These are phyloP conservation scores for Yamadazyma sp. DNA, from an alignment of 1,139 yeast genomes.

Conservation along the genomic window DNA sequence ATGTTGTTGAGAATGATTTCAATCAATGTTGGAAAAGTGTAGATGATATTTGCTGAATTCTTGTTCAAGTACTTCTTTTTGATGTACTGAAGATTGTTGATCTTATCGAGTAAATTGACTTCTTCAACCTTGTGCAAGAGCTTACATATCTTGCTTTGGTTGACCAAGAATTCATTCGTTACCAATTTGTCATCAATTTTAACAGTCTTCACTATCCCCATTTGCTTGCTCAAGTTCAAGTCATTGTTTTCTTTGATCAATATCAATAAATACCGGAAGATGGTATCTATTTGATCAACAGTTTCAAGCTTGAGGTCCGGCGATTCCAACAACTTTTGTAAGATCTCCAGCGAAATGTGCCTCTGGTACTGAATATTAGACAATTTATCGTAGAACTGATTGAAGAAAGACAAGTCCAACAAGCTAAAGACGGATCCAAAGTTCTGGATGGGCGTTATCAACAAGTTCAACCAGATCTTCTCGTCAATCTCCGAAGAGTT, in stretches of 20 bases:
- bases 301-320: constrained; percentile 9
- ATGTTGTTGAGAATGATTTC: constrained; percentile 59
- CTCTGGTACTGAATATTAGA: constrained; percentile 34
- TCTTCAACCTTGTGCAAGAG: constrained; percentile 59
- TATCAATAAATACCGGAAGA: constrained; percentile 43
- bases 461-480: constrained; percentile 52
- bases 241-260: constrained; percentile 34
- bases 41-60: constrained; percentile 54
- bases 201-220: constrained; percentile 38
- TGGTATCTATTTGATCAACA: constrained; percentile 41
- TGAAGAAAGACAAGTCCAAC: constrained; percentile 38
- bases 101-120: constrained; percentile 45
- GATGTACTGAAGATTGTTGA: constrained; percentile 55
- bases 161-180: constrained; percentile 43
- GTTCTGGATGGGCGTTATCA: constrained; percentile 57
- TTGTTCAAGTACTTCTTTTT: constrained; percentile 58
- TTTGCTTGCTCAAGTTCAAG: constrained; percentile 34
- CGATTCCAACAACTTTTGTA: constrained; percentile 34
- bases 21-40: constrained; percentile 76
- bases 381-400: constrained; percentile 39
- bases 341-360: constrained; percentile 42
- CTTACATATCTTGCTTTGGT: constrained; percentile 70
- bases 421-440: constrained; percentile 33
- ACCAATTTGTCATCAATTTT: constrained; percentile 30
- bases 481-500: constrained; percentile 21